Conservation (phyloP, 2,329 filamentous ascomycete species). For the Hymenoscyphus infarciens region DNA sequence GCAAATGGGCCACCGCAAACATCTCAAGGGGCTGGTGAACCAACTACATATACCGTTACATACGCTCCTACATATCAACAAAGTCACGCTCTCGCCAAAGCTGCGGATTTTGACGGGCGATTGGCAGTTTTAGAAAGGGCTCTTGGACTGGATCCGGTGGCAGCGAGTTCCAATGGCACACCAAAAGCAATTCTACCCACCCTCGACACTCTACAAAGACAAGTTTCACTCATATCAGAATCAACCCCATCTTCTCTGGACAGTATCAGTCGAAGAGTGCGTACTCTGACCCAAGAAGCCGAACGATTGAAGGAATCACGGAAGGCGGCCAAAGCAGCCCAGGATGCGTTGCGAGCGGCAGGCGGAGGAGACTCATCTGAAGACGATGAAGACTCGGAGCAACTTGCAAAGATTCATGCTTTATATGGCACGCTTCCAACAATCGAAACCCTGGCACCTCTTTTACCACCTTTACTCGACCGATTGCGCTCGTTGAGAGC, state of each 20-base stretch:
- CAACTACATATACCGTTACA: slow-evolving; percentile 59
- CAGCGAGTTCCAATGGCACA: slow-evolving; percentile 53
- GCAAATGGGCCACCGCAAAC: slow-evolving; percentile 29
- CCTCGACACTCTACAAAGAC: slow-evolving; percentile 74
- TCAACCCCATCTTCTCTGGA: slow-evolving; percentile 72
- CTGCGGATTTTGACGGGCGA: slow-evolving; percentile 82
- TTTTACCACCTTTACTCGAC: slow-evolving; percentile 82
- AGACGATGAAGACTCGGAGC: slow-evolving; percentile 59
- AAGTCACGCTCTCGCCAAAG: slow-evolving; percentile 70
- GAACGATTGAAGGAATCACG: slow-evolving; percentile 66
- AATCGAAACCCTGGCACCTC: slow-evolving; percentile 79
- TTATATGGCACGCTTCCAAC: slow-evolving; percentile 85
- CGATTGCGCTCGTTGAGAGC: slow-evolving; percentile 77
- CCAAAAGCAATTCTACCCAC: slow-evolving; percentile 75
- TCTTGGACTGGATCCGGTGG: slow-evolving; percentile 72
- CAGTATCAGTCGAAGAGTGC: slow-evolving; percentile 64
- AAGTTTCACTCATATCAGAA: slow-evolving; percentile 71
- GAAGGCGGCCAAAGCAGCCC: slow-evolving; percentile 57
- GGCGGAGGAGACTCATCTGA: slow-evolving; percentile 38
- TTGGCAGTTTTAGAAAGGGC: slow-evolving; percentile 75
- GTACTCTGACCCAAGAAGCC: slow-evolving; percentile 67
- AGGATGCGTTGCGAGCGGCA: slow-evolving; percentile 52
- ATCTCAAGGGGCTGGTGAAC: slow-evolving; percentile 25
- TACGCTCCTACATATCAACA: slow-evolving; percentile 63
- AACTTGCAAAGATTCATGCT: slow-evolving; percentile 83